Evolutionary conservation across 257 asterid genomes (phyloP), one percentile per base, ranked within the genome.

Genomic region (Plectranthus barbatus): DNA sequence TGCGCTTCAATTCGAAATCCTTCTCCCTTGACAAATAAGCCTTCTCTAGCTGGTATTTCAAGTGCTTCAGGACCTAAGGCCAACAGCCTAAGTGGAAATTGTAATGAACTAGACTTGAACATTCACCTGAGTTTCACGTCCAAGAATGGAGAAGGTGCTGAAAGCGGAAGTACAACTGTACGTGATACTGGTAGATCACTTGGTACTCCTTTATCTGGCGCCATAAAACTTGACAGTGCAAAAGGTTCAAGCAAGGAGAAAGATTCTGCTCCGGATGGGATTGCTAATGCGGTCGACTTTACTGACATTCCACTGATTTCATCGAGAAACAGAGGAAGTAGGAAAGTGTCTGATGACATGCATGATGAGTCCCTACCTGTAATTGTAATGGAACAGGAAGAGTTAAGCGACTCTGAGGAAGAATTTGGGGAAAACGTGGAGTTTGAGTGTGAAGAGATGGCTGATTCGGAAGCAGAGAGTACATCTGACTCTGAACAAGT

Each of bases 341-440:
- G 53, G 65, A 74, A 65, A 62, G 65, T 50, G 41, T 73, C 69
- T 62, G 88, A 79, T 29, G 31, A 44, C 64, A 45, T 46, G 36
- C 62, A 61, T 24, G 86, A 79, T 41, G 89, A 75, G 68, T 77
- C 92, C 58, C 73, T 81, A 67, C 94, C 85, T 44, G 95, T 66
- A 58, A 85, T 93, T 74, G 79, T 93, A 68, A 93, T 93, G 99
- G 99, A 93, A 71, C 96, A 87, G 76, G 99, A 93, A 86, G 97
- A 90, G 76, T 71, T 93, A 71, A 93, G 99, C 36, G 99, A 93
- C 71, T 90, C 99, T 5, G 99, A 90, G 59, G 99, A 93, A 55
- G 99, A 90, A 76, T 81, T 82, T 46, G 93, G 80, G 63, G 97
- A 81, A 66, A 80, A 86, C 54, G 97, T 93, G 15, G 99, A 93